Evolutionary conservation across 2,329 filamentous ascomycete species (phyloP).

Genomic region (Didymella sp.): DNA sequence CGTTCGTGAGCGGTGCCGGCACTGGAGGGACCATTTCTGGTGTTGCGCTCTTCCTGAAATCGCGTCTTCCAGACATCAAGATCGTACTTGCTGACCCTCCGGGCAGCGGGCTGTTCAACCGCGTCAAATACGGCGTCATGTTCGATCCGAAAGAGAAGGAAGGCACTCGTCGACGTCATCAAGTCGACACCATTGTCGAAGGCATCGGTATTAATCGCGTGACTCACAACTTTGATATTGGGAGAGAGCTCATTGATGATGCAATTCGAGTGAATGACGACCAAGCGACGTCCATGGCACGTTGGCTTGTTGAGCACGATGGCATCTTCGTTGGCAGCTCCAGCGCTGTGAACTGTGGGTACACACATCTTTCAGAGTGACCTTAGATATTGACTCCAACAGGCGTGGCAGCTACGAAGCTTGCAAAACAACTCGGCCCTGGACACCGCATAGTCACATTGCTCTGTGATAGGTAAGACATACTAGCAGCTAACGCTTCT

Average conservation of each 20-base stretch:
- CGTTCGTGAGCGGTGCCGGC: constrained; percentile 91
- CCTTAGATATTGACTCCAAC: constrained; percentile 23
- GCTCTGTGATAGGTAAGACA: constrained; percentile 69
- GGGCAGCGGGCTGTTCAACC: constrained; percentile 91
- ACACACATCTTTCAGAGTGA: constrained; percentile 1
- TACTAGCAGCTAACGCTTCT: background rate
- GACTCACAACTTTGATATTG: constrained; percentile 91
- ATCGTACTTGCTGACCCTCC: constrained; percentile 92
- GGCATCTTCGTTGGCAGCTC: constrained; percentile 94
- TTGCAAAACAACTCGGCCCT: constrained; percentile 70
- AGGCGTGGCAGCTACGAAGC: constrained; percentile 72
- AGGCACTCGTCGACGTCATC: constrained; percentile 84
- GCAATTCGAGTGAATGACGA: constrained; percentile 86
- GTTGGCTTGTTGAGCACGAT: constrained; percentile 94
- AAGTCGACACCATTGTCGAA: constrained; percentile 96
- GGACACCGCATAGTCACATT: constrained; percentile 75
- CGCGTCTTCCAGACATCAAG: constrained; percentile 66
- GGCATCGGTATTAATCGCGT: constrained; percentile 94
- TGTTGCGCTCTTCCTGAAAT: constrained; percentile 82
- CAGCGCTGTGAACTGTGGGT: constrained; percentile 89
- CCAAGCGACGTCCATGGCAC: constrained; percentile 92
- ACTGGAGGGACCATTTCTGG: constrained; percentile 94
- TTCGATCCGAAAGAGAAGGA: constrained; percentile 88
- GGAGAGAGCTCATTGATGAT: constrained; percentile 85
- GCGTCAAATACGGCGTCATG: constrained; percentile 93